A percentile compares a stretch with the other conserved stretches of the same genome.
Conservation (phyloP, 805 yeast species). For the Saccharomycopsis fodiens region DNA sequence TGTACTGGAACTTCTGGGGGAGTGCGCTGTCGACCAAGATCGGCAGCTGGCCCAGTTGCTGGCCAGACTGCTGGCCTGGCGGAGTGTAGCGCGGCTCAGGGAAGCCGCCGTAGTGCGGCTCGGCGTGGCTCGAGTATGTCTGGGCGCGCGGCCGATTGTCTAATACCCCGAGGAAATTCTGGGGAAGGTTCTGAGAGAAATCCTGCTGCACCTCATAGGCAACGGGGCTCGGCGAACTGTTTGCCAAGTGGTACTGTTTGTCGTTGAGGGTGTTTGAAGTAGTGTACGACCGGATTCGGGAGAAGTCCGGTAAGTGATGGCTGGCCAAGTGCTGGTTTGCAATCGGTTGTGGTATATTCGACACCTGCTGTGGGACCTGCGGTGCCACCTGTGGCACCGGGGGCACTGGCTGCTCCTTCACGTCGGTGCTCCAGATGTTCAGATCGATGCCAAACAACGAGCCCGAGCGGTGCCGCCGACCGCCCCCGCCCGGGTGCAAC, state of each 20-base stretch:
- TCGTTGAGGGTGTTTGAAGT: slow-evolving; percentile 29
- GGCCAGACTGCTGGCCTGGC: slow-evolving; percentile 20
- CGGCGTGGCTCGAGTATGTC: slow-evolving; percentile 26
- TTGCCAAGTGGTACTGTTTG: slow-evolving; percentile 14
- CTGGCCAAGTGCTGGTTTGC: slow-evolving; percentile 17
- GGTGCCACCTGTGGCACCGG: slow-evolving; percentile 17
- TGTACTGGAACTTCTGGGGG: slow-evolving; percentile 49
- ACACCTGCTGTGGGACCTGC: slow-evolving; percentile 22
- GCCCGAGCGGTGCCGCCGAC: slow-evolving; percentile 44
- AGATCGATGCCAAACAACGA: slow-evolving; percentile 38
- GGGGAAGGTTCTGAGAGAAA: background rate
- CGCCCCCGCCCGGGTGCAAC: slow-evolving; percentile 24
- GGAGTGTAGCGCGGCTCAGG: no score
- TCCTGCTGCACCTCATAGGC: background rate
- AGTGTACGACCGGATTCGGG: slow-evolving; percentile 45
- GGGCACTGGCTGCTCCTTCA: slow-evolving; percentile 22
- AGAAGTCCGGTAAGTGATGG: slow-evolving; percentile 10
- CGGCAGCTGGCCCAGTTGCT: slow-evolving; percentile 24
- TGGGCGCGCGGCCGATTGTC: slow-evolving; percentile 35
- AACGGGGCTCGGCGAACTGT: slow-evolving; percentile 6
- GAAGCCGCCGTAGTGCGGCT: background rate
- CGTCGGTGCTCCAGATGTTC: slow-evolving; percentile 48
- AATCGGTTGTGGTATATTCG: slow-evolving; percentile 8
- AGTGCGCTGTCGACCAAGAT: slow-evolving; percentile 51
- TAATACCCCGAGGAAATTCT: background rate